Conservation (phyloP, 2,329 filamentous ascomycete species). For the Ophiostoma ulmi region DNA sequence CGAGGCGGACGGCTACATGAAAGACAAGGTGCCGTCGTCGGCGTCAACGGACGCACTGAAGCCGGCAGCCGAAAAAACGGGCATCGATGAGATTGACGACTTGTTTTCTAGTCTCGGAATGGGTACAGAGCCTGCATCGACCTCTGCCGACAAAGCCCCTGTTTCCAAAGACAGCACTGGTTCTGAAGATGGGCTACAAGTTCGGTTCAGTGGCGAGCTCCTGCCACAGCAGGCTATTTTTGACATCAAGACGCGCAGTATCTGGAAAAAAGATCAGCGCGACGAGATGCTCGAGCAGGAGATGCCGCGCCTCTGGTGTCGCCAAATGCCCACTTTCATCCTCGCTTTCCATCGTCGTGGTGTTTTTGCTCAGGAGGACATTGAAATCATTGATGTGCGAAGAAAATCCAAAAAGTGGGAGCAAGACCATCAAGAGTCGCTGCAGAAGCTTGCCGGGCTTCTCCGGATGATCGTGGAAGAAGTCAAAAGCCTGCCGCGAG, state of each 20-base stretch:
- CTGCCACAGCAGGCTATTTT: slow-evolving; percentile 37
- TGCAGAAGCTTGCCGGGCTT: slow-evolving; percentile 34
- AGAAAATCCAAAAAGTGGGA: slow-evolving; percentile 38
- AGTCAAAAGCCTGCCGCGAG: not conserved
- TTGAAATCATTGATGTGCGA: slow-evolving; percentile 34
- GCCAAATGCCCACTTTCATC: slow-evolving; percentile 39
- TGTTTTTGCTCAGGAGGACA: slow-evolving; percentile 34
- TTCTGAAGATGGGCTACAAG: slow-evolving; percentile 3
- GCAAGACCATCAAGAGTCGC: slow-evolving; percentile 30
- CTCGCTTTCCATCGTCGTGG: slow-evolving; percentile 40
- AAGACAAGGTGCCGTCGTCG: slow-evolving; percentile 28
- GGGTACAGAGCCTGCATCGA: not conserved
- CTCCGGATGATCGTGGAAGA: slow-evolving; percentile 28
- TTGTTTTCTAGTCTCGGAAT: not conserved
- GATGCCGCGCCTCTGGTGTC: slow-evolving; percentile 41
- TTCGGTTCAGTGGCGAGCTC: slow-evolving; percentile 29
- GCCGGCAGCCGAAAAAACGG: not conserved
- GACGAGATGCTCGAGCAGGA: slow-evolving; percentile 35
- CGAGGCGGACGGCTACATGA: slow-evolving; percentile 53
- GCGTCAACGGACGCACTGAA: not conserved
- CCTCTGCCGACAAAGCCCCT: not conserved
- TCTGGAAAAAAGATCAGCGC: slow-evolving; percentile 24
- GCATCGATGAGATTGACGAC: not conserved
- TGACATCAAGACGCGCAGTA: slow-evolving; percentile 43
- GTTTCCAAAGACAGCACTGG: not conserved